These are phyloP conservation scores for Didymella exigua DNA, from an alignment of 2,329 filamentous ascomycete species.

Conservation along the genomic window DNA sequence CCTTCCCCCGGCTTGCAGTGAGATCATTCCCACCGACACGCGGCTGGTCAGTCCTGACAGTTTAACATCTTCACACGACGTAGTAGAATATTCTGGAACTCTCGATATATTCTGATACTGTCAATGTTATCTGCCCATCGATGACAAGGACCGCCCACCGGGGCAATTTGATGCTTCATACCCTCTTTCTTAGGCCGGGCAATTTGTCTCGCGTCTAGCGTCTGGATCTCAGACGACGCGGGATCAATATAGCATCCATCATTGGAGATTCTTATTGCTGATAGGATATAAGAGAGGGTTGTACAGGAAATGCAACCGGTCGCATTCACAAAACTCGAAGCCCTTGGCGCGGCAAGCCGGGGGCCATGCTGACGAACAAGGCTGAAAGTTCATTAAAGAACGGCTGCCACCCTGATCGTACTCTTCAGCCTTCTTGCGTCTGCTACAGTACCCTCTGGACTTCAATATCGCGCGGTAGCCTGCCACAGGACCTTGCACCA, in stretches of 20 bases:
- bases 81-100: neutral
- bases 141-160: too few relatives aligned
- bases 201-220: too few relatives aligned
- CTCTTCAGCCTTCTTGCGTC: neutral
- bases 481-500: too few relatives aligned
- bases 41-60: neutral
- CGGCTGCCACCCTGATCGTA: too few relatives aligned
- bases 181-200: too few relatives aligned
- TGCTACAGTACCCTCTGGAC: too few relatives aligned
- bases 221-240: too few relatives aligned
- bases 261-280: neutral
- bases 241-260: neutral
- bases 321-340: neutral
- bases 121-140: too few relatives aligned
- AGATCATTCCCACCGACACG: too few relatives aligned
- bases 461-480: too few relatives aligned
- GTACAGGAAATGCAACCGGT: neutral
- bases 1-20: too few relatives aligned
- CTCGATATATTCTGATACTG: neutral
- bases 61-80: neutral
- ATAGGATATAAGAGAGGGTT: neutral
- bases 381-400: neutral
- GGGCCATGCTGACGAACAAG: neutral
- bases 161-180: too few relatives aligned
- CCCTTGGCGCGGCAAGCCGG: neutral